Base-by-base conservation (phyloP, 2,329 filamentous ascomycete species). In the Aspergillus uvarum region DNA sequence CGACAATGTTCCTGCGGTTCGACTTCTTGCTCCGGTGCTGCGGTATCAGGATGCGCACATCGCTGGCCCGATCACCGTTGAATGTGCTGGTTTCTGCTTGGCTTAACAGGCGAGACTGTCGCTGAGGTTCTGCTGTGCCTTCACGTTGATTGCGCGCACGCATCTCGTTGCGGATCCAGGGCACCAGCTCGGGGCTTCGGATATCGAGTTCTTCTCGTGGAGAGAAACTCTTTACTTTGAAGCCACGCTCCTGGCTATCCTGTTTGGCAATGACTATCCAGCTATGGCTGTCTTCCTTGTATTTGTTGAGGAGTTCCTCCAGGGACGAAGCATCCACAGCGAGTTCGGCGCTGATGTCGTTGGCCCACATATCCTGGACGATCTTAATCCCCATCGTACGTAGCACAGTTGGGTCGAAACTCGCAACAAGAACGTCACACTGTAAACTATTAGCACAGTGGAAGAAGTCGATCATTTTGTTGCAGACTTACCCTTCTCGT, bases 211-310 rank as follows among this genome's bases (percentile, higher is more conserved):
- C 92, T 29, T 96, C 91, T 70, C 90, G 95, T 61, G 88, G 87
- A 32, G 87, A 84, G 70, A 93, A 85, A 12, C 86, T 91, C 71
- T 89, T 91, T 64, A 96, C 85, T 76, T 96, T 96, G 51, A 96
- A 77, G 2, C 82, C 82, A 21, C 79, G 73, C 50, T 79, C 77
- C 54, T 83, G 82, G 53, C 82, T 77, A 80, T 87, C 68, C 76
- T 87, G 76, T 73, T 96, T 96, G 69, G 96, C 88, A 63, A 96
- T 89, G 42, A 97, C 86, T 61, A 96, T 87, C 91, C 93, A 98
- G 26, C 85, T 89, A 74, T 96, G 90, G 29, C 92, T 89, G 14
- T 89, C 84, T 70, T 96, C 89, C 69, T 88, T 88, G 29, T 87
- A 85, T 14, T 91, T 81, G 11, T 70, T 68, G 47, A 78, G 66